phyloP scores from a whole-genome alignment of 1,284 basidiomycete genomes.

The Sporisorium exsertum region DNA sequence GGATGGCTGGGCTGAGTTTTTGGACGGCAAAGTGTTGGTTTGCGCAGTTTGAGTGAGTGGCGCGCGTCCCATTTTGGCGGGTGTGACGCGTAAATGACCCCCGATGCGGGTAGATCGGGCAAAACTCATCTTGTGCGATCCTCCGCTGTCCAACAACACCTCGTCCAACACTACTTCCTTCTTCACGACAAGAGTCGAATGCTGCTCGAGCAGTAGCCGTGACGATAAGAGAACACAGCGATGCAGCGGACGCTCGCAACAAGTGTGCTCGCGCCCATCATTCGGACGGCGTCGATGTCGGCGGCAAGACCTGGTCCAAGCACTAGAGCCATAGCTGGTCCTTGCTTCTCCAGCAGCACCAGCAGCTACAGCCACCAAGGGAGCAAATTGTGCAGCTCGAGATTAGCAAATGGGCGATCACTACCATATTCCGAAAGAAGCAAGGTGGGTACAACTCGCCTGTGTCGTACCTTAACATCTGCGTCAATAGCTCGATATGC shows the following conservation, averaged over 20 bases:
- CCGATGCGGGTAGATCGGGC: neutral
- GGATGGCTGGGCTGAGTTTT: constrained; percentile 6
- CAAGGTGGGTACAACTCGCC: neutral
- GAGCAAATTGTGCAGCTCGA: neutral
- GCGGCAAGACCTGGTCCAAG: constrained; percentile 11
- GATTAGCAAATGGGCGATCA: too few relatives aligned
- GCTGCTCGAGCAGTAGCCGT: constrained; percentile 1
- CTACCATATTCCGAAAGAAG: neutral
- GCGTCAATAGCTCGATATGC: constrained; percentile 10
- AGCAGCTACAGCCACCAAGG: neutral
- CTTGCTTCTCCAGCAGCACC: neutral
- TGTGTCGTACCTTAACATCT: neutral
- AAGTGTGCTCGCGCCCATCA: neutral
- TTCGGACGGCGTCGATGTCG: neutral
- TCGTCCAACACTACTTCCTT: constrained; percentile 1
- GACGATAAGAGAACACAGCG: neutral
- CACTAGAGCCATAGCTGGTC: neutral
- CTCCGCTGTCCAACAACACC: neutral
- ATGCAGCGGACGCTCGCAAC: constrained; percentile 3
- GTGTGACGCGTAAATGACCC: constrained; percentile 11
- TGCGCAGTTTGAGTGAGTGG: neutral
- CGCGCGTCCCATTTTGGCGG: constrained; percentile 3
- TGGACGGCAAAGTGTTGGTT: constrained; percentile 14
- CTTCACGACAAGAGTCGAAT: neutral
- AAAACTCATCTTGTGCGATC: neutral